A percentile compares a stretch with the other conserved stretches of the same genome.
phyloP scores from a whole-genome alignment of 768 basidiomycete genomes.

The Crassisporium funariophilum region DNA sequence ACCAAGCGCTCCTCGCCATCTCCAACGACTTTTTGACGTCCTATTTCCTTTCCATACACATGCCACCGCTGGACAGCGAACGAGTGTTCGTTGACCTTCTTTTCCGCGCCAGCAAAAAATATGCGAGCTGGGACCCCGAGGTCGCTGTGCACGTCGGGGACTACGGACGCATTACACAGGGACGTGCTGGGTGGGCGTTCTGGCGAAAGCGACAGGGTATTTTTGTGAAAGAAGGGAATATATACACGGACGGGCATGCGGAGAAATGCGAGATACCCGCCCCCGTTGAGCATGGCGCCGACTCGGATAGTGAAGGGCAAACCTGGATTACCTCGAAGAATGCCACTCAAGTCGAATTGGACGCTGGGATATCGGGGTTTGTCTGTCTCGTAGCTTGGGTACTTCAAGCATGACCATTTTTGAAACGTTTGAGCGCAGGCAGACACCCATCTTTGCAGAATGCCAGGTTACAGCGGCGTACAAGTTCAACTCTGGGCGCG shows the following conservation, averaged over 20 bases:
- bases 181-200: slow-evolving; percentile 15
- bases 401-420: not conserved
- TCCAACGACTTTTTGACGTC: no score
- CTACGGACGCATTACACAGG: slow-evolving; percentile 29
- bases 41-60: no score
- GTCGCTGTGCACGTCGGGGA: slow-evolving; percentile 30
- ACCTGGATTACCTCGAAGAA: slow-evolving; percentile 32
- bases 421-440: slow-evolving; percentile 11
- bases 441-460: slow-evolving; percentile 23
- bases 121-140: slow-evolving; percentile 36
- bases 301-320: slow-evolving; percentile 17
- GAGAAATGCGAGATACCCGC: slow-evolving; percentile 23
- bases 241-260: slow-evolving; percentile 28
- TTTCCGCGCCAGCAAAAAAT: slow-evolving; percentile 29
- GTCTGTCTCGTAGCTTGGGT: not conserved
- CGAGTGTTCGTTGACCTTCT: slow-evolving; percentile 32
- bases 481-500: slow-evolving; percentile 27
- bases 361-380: slow-evolving; percentile 13
- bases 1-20: no score
- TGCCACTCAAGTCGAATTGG: slow-evolving; percentile 22
- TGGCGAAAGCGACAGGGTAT: slow-evolving; percentile 25
- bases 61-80: slow-evolving; percentile 20
- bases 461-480: slow-evolving; percentile 29
- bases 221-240: slow-evolving; percentile 35
- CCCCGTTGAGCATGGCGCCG: slow-evolving; percentile 22